Base-by-base conservation (phyloP, 805 yeast genomes). In the Suhomyces xylopsoci region DNA sequence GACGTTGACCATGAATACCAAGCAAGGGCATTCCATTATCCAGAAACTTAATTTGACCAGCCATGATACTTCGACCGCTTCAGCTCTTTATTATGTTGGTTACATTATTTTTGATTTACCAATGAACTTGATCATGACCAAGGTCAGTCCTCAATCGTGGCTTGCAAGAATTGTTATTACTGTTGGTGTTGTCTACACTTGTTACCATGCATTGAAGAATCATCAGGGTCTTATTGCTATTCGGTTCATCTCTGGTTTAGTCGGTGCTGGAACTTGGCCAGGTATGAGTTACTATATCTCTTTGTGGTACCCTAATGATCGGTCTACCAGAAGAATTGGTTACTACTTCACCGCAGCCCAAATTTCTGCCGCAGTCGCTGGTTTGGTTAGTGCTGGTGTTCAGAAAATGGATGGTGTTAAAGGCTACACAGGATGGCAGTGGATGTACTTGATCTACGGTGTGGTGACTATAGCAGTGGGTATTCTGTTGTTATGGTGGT, bases 261-360 rank as follows among this genome's bases (percentile, higher is more conserved):
- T 85, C 52, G 89, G 89, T 49, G 94, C 96, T 9, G 96, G 96
- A 42, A 83, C 89, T 3, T 89, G 96, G 96, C 96, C 96, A 1
- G 96, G 96, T 8, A 77, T 90, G 86, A 82, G 90, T 20, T 90
- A 89, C 69, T 90, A 90, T 62, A 77, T 90, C 43, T 82, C 92
- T 0, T 71, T 89, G 60, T 90, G 96, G 93, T 90, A 90, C 63
- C 96, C 96, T 2, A 81, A 84, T 49, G 84, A 87, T 46, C 76
- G 94, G 54, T 81, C 84, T 58, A 88, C 96, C 2, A 79, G 81
- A 57, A 76, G 97, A 64, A 87, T 90, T 56, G 97, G 97, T 2
- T 90, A 87, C 70, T 90, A 90, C 68, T 90, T 86, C 68, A 90
- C 96, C 1, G 97, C 97, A 19, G 96, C 97, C 1, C 97, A 90